Evolutionary conservation across 352 stramenopile genomes (phyloP), one percentile per base, ranked within the genome.

Genomic region (Pythium myriotylum): DNA sequence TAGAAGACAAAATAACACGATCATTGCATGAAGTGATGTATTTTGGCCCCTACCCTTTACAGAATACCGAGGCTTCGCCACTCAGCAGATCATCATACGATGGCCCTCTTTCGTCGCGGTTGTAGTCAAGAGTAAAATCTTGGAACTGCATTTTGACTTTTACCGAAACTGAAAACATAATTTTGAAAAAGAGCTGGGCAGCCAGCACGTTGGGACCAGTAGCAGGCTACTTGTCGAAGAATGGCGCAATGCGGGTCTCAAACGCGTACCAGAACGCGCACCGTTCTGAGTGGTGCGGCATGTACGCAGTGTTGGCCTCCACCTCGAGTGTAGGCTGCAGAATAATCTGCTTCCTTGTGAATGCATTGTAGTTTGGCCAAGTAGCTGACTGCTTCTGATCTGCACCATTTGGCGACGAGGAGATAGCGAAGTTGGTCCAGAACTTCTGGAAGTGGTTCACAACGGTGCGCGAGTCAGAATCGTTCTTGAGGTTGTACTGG

Each of bases 381-480:
- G 37, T 6, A 17, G 37, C 17, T 4, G 37, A 6, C 13, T 43
- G 37, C 37, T 43, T 43, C 13, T 43, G 37, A 14, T 43, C 46
- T 3, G 20, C 24, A 20, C 24, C 12, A 16, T 53, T 53, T 0
- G 46, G 46, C 2, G 14, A 39, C 1, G 23, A 22, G 24, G 16
- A 19, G 26, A 29, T 1, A 4, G 46, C 46, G 23, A 53, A 53
- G 24, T 53, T 53, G 46, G 46, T 53, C 46, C 46, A 53, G 23
- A 37, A 20, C 46, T 23, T 53, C 24, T 53, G 23, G 24, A 53
- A 53, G 46, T 53, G 29, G 4, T 26, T 1, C 12, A 23, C 46
- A 13, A 33, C 29, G 13, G 46, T 23, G 19, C 29, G 16, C 10
- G 46, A 39, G 13, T 29, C 26, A 9, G 26, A 10, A 24, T 33